A percentile compares a stretch with the other conserved stretches of the same genome.
These are phyloP conservation scores for Blumeriella jaapii DNA, from an alignment of 2,329 filamentous ascomycete genomes.

Conservation along the genomic window DNA sequence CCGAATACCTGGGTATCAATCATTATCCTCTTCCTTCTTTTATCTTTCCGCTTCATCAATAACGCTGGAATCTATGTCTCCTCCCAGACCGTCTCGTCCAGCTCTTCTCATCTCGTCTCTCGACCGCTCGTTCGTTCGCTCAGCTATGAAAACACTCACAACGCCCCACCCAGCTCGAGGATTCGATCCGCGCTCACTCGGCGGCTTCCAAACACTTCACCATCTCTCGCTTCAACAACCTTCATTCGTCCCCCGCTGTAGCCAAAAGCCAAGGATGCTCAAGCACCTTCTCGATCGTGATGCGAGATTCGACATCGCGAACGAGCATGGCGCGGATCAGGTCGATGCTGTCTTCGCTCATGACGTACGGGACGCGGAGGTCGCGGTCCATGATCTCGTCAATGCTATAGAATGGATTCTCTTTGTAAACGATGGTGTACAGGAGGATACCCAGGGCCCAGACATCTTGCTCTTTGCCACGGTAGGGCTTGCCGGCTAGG, in stretches of 20 bases:
- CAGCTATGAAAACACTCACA: too few relatives aligned
- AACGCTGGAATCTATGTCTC: slow-evolving; percentile 6
- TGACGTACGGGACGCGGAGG: slow-evolving; percentile 74
- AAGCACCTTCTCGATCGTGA: slow-evolving; percentile 79
- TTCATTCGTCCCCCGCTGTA: slow-evolving; percentile 18
- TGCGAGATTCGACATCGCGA: slow-evolving; percentile 70
- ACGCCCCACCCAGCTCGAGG: too few relatives aligned
- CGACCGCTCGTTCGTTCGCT: too few relatives aligned
- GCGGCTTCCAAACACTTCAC: slow-evolving; percentile 6
- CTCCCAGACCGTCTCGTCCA: background rate
- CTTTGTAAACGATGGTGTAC: slow-evolving; percentile 98
- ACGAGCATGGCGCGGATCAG: slow-evolving; percentile 87
- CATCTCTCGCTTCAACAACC: slow-evolving; percentile 11
- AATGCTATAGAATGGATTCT: slow-evolving; percentile 97
- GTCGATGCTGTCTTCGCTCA: slow-evolving; percentile 87
- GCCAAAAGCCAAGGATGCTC: slow-evolving; percentile 64
- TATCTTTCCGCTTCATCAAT: slow-evolving; percentile 1
- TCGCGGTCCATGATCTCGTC: slow-evolving; percentile 99
- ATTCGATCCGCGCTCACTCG: too few relatives aligned
- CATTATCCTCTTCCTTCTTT: too few relatives aligned
- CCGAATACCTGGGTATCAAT: slow-evolving; percentile 1
- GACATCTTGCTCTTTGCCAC: slow-evolving; percentile 93
- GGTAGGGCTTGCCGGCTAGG: slow-evolving; percentile 79
- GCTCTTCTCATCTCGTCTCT: background rate
- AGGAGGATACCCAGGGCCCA: slow-evolving; percentile 95